These are phyloP conservation scores for Adansonia madagascariensis DNA, from an alignment of 441 rosid species.

Conservation along the genomic window DNA sequence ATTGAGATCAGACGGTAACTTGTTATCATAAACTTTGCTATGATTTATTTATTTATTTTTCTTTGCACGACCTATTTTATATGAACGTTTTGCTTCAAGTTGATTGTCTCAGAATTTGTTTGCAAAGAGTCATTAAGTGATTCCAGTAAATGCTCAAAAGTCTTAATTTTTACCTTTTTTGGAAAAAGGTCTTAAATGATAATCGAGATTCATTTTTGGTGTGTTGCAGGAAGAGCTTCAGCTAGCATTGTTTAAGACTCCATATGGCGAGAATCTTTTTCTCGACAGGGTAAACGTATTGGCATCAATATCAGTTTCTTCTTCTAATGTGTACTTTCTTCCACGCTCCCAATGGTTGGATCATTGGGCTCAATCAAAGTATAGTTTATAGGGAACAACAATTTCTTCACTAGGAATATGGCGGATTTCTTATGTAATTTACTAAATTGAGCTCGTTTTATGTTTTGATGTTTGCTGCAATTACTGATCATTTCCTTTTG, in stretches of 20 bases:
- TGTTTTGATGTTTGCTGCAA: neutral
- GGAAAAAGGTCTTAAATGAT: neutral
- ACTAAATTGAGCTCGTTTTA: neutral
- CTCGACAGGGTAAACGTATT: constrained; percentile 50
- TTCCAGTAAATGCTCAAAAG: neutral
- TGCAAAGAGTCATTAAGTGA: neutral
- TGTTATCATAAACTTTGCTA: neutral
- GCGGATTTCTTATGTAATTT: neutral
- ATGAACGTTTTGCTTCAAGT: neutral
- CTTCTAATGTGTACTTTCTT: neutral
- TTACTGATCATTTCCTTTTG: neutral
- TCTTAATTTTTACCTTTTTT: neutral
- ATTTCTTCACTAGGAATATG: neutral
- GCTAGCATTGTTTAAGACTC: constrained; percentile 51
- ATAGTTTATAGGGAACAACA: neutral
- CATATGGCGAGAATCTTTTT: constrained; percentile 51
- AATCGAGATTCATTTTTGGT: neutral
- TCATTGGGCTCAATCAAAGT: neutral
- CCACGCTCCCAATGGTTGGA: neutral
- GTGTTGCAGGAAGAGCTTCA: constrained; percentile 60
- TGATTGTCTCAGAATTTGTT: neutral
- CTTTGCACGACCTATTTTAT: neutral
- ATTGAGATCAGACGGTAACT: neutral
- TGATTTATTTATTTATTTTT: neutral
- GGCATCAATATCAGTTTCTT: neutral